phyloP scores from a whole-genome alignment of 78 protist species.

The Trichosphaerium sp. region DNA sequence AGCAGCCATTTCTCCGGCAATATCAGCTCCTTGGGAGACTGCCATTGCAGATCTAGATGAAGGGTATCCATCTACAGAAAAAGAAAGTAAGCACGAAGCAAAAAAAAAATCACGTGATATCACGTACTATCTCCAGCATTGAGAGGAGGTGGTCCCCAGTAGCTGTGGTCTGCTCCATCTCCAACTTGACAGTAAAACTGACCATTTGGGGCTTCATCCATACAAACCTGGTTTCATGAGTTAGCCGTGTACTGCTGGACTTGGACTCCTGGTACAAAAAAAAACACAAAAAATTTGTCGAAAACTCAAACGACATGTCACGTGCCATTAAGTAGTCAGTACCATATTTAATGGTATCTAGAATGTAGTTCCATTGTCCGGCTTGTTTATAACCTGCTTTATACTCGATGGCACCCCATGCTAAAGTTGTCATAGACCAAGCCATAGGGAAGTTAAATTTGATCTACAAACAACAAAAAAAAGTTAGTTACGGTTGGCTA shows the following conservation, averaged over 20 bases:
- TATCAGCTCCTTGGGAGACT: slow-evolving; percentile 10
- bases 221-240: no score
- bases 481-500: no score
- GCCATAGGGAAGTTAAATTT: slow-evolving; percentile 23
- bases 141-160: slow-evolving; percentile 35
- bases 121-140: slow-evolving; percentile 12
- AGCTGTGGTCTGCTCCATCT: slow-evolving; percentile 22
- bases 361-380: not conserved
- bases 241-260: no score
- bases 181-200: slow-evolving; percentile 23
- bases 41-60: no score
- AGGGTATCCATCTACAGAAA: no score
- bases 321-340: slow-evolving; percentile 14
- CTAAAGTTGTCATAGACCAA: slow-evolving; percentile 22
- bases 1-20: slow-evolving; percentile 32
- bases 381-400: not conserved
- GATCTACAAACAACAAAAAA: no score
- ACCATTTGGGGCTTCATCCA: no score
- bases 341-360: slow-evolving; percentile 25
- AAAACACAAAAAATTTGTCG: no score
- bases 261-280: no score
- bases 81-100: no score
- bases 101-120: not conserved
- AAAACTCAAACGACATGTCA: not conserved
- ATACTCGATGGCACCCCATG: slow-evolving; percentile 1